Evolutionary conservation across 768 basidiomycete genomes (phyloP), one percentile per base, ranked within the genome.

Genomic region (Lanmaoa pseudosensibilis): DNA sequence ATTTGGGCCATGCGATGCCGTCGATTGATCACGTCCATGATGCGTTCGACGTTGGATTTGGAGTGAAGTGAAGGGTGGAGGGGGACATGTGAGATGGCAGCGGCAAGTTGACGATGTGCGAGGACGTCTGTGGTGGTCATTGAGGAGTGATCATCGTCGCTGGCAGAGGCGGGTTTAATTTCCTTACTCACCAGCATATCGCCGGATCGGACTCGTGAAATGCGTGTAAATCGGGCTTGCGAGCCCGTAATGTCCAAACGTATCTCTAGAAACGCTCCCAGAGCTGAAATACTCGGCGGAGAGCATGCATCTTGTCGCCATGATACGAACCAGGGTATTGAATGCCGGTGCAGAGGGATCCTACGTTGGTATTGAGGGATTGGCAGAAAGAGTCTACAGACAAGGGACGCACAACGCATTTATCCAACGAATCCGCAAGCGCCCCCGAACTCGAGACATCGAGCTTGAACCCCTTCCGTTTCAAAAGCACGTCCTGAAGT

Each of bases 271-370:
- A 3, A 98, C 94, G 62, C 93, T 94, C 10, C 97, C 96, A 0
- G 95, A 91, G 69, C 91, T 93, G 75, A 98, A 98, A 72, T 99
- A 99, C 70, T 99, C 97, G 19, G 97, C 97, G 0, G 95, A 88
- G 25, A 98, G 80, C 97, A 99, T 99, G 71, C 97, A 98, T 32
- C 97, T 80, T 4, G 96, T 98, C 3, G 97, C 95, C 95, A 99
- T 98, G 72, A 99, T 98, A 40, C 97, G 87, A 37, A 99, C 96
- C 18, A 98, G 83, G 0, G 94, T 98, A 65, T 98, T 99, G 80
- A 99, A 98, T 1, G 92, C 86, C 0, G 94, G 91, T 64, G 93
- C 85, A 18, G 74, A 71, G 0, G 88, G 80, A 67, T 97, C 94
- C 94, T 95, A 38, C 19, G 27, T 43, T 30, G 34, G 15, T 48